phyloP scores from a whole-genome alignment of 2,329 filamentous ascomycete species.

The Arachnopeziza araneosa region DNA sequence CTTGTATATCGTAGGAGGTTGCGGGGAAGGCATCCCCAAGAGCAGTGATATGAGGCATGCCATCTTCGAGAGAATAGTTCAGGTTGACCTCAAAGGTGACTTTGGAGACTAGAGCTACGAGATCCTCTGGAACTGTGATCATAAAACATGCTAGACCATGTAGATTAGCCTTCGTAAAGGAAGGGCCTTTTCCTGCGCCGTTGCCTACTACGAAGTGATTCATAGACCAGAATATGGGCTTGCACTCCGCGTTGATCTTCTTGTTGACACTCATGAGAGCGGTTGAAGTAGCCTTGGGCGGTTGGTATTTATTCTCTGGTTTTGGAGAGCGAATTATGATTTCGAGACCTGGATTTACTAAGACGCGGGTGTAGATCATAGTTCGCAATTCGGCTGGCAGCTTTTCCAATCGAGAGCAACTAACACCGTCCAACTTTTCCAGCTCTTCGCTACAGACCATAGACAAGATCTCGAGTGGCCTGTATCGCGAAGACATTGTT shows the following conservation, averaged over 20 bases:
- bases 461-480: neutral
- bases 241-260: neutral
- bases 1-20: neutral
- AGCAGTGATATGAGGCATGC: neutral
- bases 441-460: neutral
- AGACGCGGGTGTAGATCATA: neutral
- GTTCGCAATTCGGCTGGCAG: neutral
- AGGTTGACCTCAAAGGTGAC: neutral
- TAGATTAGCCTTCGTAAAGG: neutral
- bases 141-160: neutral
- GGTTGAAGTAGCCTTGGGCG: neutral
- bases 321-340: neutral
- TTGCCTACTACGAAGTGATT: constrained; percentile 1
- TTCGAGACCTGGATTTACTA: neutral
- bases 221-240: neutral
- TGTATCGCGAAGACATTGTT: neutral
- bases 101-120: neutral
- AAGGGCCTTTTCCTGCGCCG: neutral
- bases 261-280: constrained; percentile 32
- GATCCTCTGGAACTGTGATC: neutral
- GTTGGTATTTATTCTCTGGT: neutral
- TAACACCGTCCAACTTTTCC: neutral
- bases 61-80: neutral
- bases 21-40: neutral
- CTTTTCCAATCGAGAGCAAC: neutral